Percentiles rank a stretch among this genome's conserved stretches.
phyloP scores from a whole-genome alignment of 805 yeast genomes.

The Candida mattraensis region DNA sequence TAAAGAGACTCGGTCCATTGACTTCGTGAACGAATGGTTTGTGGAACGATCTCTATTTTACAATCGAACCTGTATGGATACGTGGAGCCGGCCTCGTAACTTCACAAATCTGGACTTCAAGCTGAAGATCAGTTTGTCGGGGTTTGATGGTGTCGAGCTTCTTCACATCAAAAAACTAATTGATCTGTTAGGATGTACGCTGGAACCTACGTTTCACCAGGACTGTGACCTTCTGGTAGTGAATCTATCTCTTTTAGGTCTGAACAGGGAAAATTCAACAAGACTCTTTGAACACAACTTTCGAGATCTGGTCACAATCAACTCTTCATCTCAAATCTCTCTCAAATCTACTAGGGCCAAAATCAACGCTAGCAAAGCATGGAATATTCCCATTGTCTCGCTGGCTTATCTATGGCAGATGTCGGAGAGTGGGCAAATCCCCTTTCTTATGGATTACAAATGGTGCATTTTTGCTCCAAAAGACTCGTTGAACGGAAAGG shows the following conservation, averaged over 20 bases:
- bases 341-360: slow-evolving; percentile 50
- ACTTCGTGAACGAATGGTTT: slow-evolving; percentile 34
- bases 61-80: slow-evolving; percentile 19
- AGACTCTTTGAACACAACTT: slow-evolving; percentile 39
- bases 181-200: slow-evolving; percentile 49
- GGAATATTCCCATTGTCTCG: slow-evolving; percentile 58
- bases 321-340: slow-evolving; percentile 7
- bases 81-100: slow-evolving; percentile 31
- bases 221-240: slow-evolving; percentile 58
- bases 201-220: slow-evolving; percentile 47
- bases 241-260: slow-evolving; percentile 47
- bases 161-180: slow-evolving; percentile 53
- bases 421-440: slow-evolving; percentile 37
- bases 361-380: slow-evolving; percentile 54
- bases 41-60: slow-evolving; percentile 31
- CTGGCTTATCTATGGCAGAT: slow-evolving; percentile 55
- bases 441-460: slow-evolving; percentile 42
- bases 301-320: slow-evolving; percentile 29
- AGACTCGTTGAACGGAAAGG: slow-evolving; percentile 6
- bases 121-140: slow-evolving; percentile 36
- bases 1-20: slow-evolving; percentile 25
- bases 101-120: slow-evolving; percentile 26
- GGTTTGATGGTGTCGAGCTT: slow-evolving; percentile 32
- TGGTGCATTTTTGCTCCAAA: slow-evolving; percentile 56
- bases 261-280: slow-evolving; percentile 42